Percentiles rank a stretch among this genome's conserved stretches.
Evolutionary conservation across 169 alveolate species (phyloP).

Genomic region (Blepharisma undulans): DNA sequence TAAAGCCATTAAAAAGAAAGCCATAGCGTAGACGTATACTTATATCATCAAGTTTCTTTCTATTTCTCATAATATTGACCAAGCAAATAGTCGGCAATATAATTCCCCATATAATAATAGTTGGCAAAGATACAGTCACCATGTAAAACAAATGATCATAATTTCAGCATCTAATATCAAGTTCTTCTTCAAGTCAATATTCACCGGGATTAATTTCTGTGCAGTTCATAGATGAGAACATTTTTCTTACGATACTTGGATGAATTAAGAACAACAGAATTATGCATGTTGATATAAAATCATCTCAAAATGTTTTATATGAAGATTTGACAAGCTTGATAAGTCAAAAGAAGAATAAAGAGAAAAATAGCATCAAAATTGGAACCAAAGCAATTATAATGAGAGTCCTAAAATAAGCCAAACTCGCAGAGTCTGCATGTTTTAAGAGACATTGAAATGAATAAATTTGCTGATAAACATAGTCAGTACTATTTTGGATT

Average conservation of each 20-base stretch:
- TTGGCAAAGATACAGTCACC: background rate
- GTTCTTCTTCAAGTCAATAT: background rate
- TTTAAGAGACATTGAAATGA: background rate
- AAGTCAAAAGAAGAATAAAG: background rate
- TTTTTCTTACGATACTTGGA: background rate
- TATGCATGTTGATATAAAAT: background rate
- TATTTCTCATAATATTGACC: background rate
- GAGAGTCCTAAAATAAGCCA: background rate
- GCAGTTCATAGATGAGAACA: background rate
- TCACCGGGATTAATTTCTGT: background rate
- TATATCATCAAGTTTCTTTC: background rate
- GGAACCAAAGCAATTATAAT: background rate
- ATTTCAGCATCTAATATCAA: background rate
- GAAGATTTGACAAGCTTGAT: background rate
- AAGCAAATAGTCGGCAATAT: background rate
- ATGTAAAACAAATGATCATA: background rate
- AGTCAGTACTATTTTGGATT: background rate
- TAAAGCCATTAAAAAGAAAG: conserved; percentile 51
- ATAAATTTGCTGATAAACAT: background rate
- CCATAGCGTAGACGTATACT: conserved; percentile 40
- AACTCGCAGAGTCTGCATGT: too few species aligned
- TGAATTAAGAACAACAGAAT: background rate
- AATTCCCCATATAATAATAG: conserved; percentile 28
- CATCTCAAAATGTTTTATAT: background rate
- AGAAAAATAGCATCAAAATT: background rate